Base-by-base conservation (phyloP, 2,329 filamentous ascomycete species). In the Fusarium falciforme region DNA sequence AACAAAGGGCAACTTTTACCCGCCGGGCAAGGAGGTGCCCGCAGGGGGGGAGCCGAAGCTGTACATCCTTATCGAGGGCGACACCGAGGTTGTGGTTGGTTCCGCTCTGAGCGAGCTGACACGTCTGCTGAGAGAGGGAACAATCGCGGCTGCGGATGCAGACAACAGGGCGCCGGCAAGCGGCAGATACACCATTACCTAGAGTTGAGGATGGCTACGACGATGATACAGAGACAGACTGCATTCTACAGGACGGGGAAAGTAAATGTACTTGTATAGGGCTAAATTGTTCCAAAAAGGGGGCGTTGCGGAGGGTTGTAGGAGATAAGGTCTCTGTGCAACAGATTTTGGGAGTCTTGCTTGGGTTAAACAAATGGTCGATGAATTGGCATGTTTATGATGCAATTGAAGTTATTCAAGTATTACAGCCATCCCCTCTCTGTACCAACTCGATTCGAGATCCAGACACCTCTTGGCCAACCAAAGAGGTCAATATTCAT, bases 61-160 rank as follows among this genome's bases (percentile, higher is more conserved):
- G 77, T 99, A 98, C 82, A 98, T 99, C 79, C 89, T 99, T 70
- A 97, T 99, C 66, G 96, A 99, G 82, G 96, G 96, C 47, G 96
- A 99, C 79, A 98, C 96, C 0, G 96, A 99, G 83, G 87, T 98
- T 62, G 92, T 95, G 35, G 96, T 99, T 31, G 94, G 93, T 61
- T 93, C 94, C 78, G 96, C 96, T 3, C 94, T 99, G 89, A 90
- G 91, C 76, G 95, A 98, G 84, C 88, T 99, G 74, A 96, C 95
- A 80, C 90, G 95, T 55, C 85, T 98, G 79, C 85, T 99, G 76
- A 94, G 93, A 81, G 96, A 98, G 83, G 96, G 94, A 14, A 98
- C 95, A 0, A 91, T 97, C 78, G 94, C 94, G 16, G 95, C 95
- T 12, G 94, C 93, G 29, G 95, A 98, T 78, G 93, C 93, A n/a